These are phyloP conservation scores for Periconia macrospinosa DNA, from an alignment of 2,329 filamentous ascomycete species.

Conservation along the genomic window DNA sequence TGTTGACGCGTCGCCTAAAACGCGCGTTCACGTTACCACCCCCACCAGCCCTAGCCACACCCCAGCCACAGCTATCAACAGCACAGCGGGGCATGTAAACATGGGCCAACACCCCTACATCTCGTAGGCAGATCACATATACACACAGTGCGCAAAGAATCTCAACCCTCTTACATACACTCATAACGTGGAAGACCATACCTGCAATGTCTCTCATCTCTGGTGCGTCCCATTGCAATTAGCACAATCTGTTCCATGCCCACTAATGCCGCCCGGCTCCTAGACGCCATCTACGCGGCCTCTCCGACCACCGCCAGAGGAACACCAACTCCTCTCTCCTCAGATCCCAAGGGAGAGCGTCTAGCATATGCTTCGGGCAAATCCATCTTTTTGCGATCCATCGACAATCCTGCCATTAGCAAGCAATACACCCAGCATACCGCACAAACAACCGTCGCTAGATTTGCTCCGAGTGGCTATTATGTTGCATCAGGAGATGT, in stretches of 20 bases:
- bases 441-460: constrained; percentile 83
- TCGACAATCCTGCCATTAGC: constrained; percentile 81
- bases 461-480: constrained; percentile 91
- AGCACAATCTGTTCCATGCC: not conserved
- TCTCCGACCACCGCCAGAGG: constrained; percentile 81
- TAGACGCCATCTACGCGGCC: constrained; percentile 79
- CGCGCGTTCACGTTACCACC: too few relatives aligned
- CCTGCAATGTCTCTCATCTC: constrained; percentile 10
- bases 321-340: constrained; percentile 84
- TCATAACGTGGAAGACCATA: not conserved
- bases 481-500: constrained; percentile 92
- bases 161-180: not conserved
- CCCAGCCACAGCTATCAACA: too few relatives aligned
- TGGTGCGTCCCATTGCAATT: not conserved
- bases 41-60: too few relatives aligned
- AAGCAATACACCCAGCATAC: constrained; percentile 95
- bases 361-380: constrained; percentile 97
- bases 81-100: too few relatives aligned
- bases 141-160: not conserved
- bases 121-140: too few relatives aligned
- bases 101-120: too few relatives aligned
- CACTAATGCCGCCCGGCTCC: not conserved
- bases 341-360: constrained; percentile 85
- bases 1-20: too few relatives aligned
- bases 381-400: constrained; percentile 92